Conservation (phyloP, 1,284 basidiomycete genomes). For the Marasmius fiardii region DNA sequence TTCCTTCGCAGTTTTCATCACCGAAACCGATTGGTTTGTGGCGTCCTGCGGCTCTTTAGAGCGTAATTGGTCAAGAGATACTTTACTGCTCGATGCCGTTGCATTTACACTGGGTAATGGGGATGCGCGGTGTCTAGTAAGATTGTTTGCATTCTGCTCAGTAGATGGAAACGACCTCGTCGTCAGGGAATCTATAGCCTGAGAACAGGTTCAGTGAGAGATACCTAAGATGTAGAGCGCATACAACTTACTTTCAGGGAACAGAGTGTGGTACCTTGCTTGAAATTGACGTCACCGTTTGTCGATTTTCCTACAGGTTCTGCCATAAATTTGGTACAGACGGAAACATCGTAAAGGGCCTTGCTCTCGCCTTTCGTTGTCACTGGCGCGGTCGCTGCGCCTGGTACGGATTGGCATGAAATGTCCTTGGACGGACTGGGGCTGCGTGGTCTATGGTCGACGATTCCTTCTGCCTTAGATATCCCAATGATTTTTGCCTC, state of each 20-base stretch:
- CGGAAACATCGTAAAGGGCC: slow-evolving; percentile 36
- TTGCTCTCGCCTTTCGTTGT: slow-evolving; percentile 13
- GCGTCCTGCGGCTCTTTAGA: neutral
- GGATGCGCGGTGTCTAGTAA: neutral
- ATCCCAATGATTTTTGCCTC: too few species aligned
- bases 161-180: slow-evolving; percentile 2
- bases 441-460: neutral
- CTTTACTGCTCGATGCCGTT: slow-evolving; percentile 12
- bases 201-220: too few species aligned
- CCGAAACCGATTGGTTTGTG: neutral
- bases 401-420: neutral
- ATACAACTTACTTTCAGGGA: too few species aligned
- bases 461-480: too few species aligned
- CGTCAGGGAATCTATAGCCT: too few species aligned
- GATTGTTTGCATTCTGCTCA: neutral
- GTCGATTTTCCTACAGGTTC: slow-evolving; percentile 33
- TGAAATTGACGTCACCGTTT: neutral
- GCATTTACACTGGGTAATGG: slow-evolving; percentile 3
- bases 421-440: neutral
- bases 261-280: too few species aligned
- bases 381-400: neutral
- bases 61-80: slow-evolving; percentile 3
- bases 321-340: slow-evolving; percentile 49
- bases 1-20: neutral
- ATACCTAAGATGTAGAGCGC: too few species aligned